Conservation (phyloP, 2,329 filamentous ascomycete genomes). For the Fusarium luffae region DNA sequence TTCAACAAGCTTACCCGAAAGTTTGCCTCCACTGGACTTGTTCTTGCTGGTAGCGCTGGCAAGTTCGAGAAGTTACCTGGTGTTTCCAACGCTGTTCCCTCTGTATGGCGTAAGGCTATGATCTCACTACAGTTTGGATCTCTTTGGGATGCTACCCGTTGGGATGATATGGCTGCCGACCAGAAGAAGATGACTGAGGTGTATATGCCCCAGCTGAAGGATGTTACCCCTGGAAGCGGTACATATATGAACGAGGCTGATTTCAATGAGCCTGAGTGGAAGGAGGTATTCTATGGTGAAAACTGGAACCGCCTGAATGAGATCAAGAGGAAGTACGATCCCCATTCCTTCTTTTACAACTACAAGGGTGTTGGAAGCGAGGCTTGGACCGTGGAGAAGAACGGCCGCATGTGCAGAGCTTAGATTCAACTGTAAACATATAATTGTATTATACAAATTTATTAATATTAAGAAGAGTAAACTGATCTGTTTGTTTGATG, state of each 20-base stretch:
- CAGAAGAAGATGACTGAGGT: constrained; percentile 49
- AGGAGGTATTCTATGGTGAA: constrained; percentile 58
- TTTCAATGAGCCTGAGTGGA: constrained; percentile 56
- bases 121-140: constrained; percentile 46
- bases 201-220: constrained; percentile 43
- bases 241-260: constrained; percentile 65
- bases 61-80: constrained; percentile 39
- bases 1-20: constrained; percentile 46
- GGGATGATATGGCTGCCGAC: constrained; percentile 46
- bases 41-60: constrained; percentile 44
- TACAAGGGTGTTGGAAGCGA: constrained; percentile 64
- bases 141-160: constrained; percentile 44
- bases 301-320: constrained; percentile 57
- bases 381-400: constrained; percentile 50
- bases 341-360: constrained; percentile 59
- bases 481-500: not conserved
- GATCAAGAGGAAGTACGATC: constrained; percentile 65
- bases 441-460: not conserved
- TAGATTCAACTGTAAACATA: constrained; percentile 27
- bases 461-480: not conserved
- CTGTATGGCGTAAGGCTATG: constrained; percentile 54
- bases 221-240: constrained; percentile 55
- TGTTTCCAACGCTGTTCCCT: constrained; percentile 52
- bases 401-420: constrained; percentile 38
- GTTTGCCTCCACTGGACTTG: constrained; percentile 16